phyloP scores from a whole-genome alignment of 805 yeast genomes.

The Saitoella complicata region DNA sequence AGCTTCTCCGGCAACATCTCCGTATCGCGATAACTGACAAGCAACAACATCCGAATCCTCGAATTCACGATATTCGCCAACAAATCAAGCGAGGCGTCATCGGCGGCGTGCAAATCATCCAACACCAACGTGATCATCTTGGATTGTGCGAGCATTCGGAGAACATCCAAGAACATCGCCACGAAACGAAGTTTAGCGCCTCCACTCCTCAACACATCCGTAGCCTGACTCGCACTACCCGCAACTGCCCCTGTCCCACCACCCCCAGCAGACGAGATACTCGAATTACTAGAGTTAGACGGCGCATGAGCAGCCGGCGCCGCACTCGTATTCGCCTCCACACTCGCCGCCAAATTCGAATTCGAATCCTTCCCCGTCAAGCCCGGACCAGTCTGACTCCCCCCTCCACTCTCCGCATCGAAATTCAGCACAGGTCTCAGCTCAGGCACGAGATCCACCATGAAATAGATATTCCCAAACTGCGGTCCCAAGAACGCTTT shows the following conservation, averaged over 20 bases:
- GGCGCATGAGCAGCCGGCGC: no score
- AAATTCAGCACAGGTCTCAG: no score
- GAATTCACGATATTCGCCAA: constrained; percentile 7
- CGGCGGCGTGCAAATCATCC: constrained; percentile 11
- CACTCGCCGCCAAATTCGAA: no score
- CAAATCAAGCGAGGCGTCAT: constrained; percentile 11
- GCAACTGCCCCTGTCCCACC: not conserved
- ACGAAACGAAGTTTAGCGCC: constrained; percentile 9
- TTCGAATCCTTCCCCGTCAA: no score
- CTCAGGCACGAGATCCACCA: no score
- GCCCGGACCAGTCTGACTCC: no score
- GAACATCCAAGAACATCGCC: constrained; percentile 4
- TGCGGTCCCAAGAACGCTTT: no score
- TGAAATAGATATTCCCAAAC: no score
- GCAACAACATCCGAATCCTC: constrained; percentile 7
- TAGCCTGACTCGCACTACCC: not conserved
- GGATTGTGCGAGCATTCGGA: constrained; percentile 9
- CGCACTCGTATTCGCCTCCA: no score
- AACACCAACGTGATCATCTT: constrained; percentile 6
- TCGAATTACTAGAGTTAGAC: no score
- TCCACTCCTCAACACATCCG: not conserved
- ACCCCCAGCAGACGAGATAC: not conserved
- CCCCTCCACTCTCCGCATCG: no score
- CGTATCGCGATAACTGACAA: constrained; percentile 8
- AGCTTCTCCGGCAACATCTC: constrained; percentile 1